A percentile compares a stretch with the other conserved stretches of the same genome.
Conservation (phyloP, 768 basidiomycete genomes). For the Dioszegia aurantiaca region DNA sequence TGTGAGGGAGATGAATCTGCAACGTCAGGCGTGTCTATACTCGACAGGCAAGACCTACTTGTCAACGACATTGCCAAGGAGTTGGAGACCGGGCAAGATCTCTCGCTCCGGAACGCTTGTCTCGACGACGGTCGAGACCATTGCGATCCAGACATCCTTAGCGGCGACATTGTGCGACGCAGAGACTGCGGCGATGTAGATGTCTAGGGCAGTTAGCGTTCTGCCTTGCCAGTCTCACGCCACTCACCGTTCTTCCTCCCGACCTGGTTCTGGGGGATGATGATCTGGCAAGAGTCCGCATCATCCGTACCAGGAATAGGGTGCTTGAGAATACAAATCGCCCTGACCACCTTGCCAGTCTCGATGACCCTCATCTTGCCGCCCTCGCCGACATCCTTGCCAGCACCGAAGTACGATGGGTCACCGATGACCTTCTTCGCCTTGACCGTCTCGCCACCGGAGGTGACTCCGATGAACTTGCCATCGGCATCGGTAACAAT, state of each 20-base stretch:
- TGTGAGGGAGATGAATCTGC: conserved; percentile 83
- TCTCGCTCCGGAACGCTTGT: conserved; percentile 87
- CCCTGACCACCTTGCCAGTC: conserved; percentile 89
- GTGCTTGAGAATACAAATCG: conserved; percentile 97
- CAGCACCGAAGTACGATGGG: conserved; percentile 91
- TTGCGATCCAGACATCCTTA: conserved; percentile 90
- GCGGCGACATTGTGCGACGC: conserved; percentile 96
- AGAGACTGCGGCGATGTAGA: conserved; percentile 97
- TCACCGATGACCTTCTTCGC: conserved; percentile 98
- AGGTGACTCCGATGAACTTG: conserved; percentile 88
- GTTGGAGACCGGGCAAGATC: conserved; percentile 83
- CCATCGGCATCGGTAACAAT: conserved; percentile 67
- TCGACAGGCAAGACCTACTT: conserved; percentile 62
- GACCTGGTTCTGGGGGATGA: conserved; percentile 98
- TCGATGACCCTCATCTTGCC: conserved; percentile 86
- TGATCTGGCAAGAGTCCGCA: conserved; percentile 90
- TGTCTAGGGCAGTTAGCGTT: conserved; percentile 63
- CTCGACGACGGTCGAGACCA: conserved; percentile 97
- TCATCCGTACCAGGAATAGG: conserved; percentile 97
- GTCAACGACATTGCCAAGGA: conserved; percentile 87
- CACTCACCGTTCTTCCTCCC: conserved; percentile 78
- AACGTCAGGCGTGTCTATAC: background rate
- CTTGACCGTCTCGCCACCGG: conserved; percentile 85
- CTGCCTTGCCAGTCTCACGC: too few species aligned
- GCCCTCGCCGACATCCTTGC: conserved; percentile 57